phyloP scores from a whole-genome alignment of 2,329 filamentous ascomycete genomes.

The Colletotrichum echinochloae region DNA sequence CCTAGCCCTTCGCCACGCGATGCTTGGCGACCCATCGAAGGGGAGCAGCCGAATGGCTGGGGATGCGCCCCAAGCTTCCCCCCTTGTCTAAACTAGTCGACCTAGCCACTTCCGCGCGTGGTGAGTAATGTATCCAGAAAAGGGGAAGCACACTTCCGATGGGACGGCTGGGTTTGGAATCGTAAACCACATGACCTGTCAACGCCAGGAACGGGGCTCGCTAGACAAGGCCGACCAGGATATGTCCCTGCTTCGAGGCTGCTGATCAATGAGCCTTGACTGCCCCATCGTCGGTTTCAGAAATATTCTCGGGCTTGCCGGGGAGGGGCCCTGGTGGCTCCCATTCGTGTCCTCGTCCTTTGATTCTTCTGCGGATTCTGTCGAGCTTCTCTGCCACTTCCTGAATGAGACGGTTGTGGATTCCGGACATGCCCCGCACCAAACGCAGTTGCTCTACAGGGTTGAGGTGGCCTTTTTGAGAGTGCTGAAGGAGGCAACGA shows the following conservation, averaged over 20 bases:
- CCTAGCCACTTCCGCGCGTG: slow-evolving; percentile 28
- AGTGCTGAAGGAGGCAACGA: slow-evolving; percentile 33
- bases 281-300: slow-evolving; percentile 39
- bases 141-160: slow-evolving; percentile 40
- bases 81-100: slow-evolving; percentile 32
- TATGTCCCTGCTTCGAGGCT: slow-evolving; percentile 32
- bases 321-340: slow-evolving; percentile 23
- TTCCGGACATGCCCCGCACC: slow-evolving; percentile 7
- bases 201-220: slow-evolving; percentile 39
- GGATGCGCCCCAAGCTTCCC: slow-evolving; percentile 29
- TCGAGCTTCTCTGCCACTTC: slow-evolving; percentile 40
- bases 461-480: slow-evolving; percentile 12
- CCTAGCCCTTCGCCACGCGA: slow-evolving; percentile 40
- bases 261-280: slow-evolving; percentile 38
- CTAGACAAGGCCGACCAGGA: slow-evolving; percentile 26
- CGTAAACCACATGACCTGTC: slow-evolving; percentile 41
- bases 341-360: neutral
- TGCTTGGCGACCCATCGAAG: slow-evolving; percentile 40
- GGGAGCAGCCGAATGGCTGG: slow-evolving; percentile 43
- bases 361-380: slow-evolving; percentile 36
- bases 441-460: slow-evolving; percentile 10
- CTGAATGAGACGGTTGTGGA: slow-evolving; percentile 27
- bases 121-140: slow-evolving; percentile 25
- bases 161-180: slow-evolving; percentile 39
- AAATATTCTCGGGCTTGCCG: slow-evolving; percentile 41